These are phyloP conservation scores for Ceratocystis colombiana DNA, from an alignment of 2,329 filamentous ascomycete genomes.

Conservation along the genomic window DNA sequence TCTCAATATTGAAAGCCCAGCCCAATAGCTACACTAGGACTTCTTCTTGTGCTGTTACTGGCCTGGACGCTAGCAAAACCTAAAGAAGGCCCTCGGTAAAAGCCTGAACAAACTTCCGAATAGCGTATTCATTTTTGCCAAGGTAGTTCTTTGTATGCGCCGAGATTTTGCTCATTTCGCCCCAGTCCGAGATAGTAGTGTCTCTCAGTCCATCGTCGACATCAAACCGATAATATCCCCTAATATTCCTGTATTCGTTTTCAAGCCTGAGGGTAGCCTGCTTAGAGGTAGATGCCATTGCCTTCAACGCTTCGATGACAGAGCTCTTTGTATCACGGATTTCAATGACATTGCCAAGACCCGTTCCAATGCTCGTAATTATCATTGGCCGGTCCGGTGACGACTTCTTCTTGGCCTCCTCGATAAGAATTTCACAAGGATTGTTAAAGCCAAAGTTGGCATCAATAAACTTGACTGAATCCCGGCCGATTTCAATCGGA, in stretches of 20 bases:
- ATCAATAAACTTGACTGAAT: slow-evolving; percentile 30
- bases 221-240: slow-evolving; percentile 29
- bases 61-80: not conserved
- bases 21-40: not conserved
- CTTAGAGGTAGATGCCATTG: not conserved
- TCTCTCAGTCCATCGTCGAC: slow-evolving; percentile 30
- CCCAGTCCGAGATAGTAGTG: slow-evolving; percentile 29
- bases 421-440: slow-evolving; percentile 30
- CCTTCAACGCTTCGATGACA: not conserved
- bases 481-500: slow-evolving; percentile 29
- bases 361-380: slow-evolving; percentile 30
- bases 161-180: slow-evolving; percentile 28
- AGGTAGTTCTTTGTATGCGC: slow-evolving; percentile 28
- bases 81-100: not conserved
- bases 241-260: slow-evolving; percentile 26
- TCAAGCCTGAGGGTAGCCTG: not conserved
- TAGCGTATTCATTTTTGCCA: slow-evolving; percentile 2
- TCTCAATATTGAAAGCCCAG: not conserved
- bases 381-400: slow-evolving; percentile 24
- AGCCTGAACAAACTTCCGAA: not conserved
- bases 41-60: not conserved
- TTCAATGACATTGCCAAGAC: slow-evolving; percentile 27
- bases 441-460: slow-evolving; percentile 32
- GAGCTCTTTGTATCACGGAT: slow-evolving; percentile 25
- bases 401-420: slow-evolving; percentile 27